These are phyloP conservation scores for Beta corolliflora DNA, from an alignment of 179 eudicot species.

Conservation along the genomic window DNA sequence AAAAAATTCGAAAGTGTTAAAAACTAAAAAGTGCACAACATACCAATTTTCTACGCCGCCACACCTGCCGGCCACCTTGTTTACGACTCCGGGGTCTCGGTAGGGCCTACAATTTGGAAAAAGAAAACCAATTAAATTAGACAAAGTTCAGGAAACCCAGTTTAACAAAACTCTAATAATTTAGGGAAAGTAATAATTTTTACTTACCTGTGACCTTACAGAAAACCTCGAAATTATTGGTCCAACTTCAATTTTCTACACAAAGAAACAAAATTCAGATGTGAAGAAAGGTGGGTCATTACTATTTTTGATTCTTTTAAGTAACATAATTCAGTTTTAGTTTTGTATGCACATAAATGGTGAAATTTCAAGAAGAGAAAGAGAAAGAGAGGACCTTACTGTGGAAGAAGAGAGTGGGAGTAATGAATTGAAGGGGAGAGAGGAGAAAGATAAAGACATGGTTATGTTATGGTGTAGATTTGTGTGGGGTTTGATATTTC, in stretches of 20 bases:
- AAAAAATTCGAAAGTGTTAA: neutral
- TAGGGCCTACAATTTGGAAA: slow-evolving; percentile 15
- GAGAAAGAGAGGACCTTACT: slow-evolving; percentile 21
- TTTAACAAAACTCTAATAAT: neutral
- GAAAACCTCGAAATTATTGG: slow-evolving; percentile 22
- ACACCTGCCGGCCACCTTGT: slow-evolving; percentile 52
- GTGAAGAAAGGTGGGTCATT: slow-evolving; percentile 1
- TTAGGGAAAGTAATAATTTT: neutral
- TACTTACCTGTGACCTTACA: slow-evolving; percentile 41
- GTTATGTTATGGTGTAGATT: neutral
- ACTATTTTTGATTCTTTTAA: neutral
- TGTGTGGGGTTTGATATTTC: no score
- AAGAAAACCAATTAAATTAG: slow-evolving; percentile 13
- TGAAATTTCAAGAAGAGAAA: neutral
- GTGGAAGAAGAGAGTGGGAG: slow-evolving; percentile 9
- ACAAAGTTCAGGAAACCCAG: neutral
- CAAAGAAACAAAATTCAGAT: slow-evolving; percentile 2
- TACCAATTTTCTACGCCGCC: slow-evolving; percentile 94
- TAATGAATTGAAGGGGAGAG: slow-evolving; percentile 24
- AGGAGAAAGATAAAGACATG: slow-evolving; percentile 30
- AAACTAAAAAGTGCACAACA: neutral
- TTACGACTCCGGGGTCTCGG: slow-evolving; percentile 40
- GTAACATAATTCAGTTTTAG: neutral
- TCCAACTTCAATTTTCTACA: slow-evolving; percentile 41
- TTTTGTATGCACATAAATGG: neutral